Conservation (phyloP, 2,329 filamentous ascomycete species). For the Neonectria faginata region DNA sequence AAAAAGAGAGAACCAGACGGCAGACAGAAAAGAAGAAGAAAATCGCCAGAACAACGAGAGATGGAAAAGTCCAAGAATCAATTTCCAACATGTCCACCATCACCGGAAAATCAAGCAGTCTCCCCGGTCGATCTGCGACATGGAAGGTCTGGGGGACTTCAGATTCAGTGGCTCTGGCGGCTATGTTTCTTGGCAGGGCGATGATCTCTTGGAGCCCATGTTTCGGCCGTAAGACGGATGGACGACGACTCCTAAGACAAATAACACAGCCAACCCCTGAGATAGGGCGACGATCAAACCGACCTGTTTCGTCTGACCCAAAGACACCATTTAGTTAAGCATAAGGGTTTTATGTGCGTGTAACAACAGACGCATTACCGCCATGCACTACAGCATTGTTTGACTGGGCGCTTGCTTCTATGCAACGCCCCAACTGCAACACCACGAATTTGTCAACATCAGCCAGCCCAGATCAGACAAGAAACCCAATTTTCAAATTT, state of each 20-base stretch:
- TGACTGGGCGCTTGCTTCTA: no score
- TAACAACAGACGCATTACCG: background rate
- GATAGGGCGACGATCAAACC: background rate
- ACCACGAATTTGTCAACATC: background rate
- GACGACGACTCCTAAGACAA: background rate
- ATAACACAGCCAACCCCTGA: background rate
- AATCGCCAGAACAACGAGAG: background rate
- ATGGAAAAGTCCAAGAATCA: background rate
- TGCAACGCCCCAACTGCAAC: no score
- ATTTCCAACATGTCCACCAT: background rate
- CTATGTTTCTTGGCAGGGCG: background rate
- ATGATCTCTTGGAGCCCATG: background rate
- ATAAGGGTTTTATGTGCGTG: background rate
- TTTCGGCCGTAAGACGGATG: conserved; percentile 4
- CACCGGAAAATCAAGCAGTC: background rate
- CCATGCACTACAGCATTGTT: background rate
- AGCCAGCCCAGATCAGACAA: background rate
- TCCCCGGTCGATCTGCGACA: background rate
- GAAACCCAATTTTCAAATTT: conserved; percentile 21
- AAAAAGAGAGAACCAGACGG: background rate
- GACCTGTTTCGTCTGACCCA: background rate
- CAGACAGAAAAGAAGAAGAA: background rate
- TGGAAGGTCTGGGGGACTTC: background rate
- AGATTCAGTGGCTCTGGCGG: no score
- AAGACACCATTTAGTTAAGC: background rate